Evolutionary conservation across 2,329 filamentous ascomycete genomes (phyloP).

Genomic region (Colletotrichum aenigma): DNA sequence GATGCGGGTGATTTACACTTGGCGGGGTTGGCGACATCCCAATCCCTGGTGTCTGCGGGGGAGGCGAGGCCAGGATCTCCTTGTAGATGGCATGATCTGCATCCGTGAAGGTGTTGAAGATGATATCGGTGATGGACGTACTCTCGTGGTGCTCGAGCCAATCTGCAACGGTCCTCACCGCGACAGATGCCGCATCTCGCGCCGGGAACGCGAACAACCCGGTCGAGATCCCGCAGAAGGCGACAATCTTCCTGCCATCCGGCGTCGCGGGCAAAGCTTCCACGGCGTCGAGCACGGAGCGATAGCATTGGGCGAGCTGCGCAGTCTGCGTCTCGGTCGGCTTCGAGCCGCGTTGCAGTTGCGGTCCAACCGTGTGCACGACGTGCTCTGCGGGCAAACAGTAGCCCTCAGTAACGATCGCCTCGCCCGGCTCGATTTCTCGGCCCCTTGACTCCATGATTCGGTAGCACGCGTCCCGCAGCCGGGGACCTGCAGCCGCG

Average conservation of each 20-base stretch:
- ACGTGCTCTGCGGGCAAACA: constrained; percentile 30
- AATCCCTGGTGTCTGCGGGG: not conserved
- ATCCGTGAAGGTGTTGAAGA: constrained; percentile 36
- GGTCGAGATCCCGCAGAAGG: constrained; percentile 37
- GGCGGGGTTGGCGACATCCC: not conserved
- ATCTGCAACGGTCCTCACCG: constrained; percentile 23
- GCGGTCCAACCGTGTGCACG: constrained; percentile 38
- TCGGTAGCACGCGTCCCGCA: constrained; percentile 32
- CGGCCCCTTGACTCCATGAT: constrained; percentile 26
- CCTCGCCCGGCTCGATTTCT: constrained; percentile 29
- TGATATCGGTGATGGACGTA: constrained; percentile 30
- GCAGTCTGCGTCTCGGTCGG: constrained; percentile 22
- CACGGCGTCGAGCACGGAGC: constrained; percentile 29
- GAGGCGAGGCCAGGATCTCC: constrained; percentile 2
- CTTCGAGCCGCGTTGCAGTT: constrained; percentile 25
- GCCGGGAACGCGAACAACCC: constrained; percentile 37
- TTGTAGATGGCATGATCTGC: constrained; percentile 23
- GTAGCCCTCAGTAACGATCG: constrained; percentile 30
- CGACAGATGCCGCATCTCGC: constrained; percentile 29
- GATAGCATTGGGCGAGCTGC: constrained; percentile 32
- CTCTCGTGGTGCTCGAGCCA: constrained; percentile 29
- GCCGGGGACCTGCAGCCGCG: constrained; percentile 30
- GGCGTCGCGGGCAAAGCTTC: constrained; percentile 27
- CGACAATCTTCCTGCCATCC: constrained; percentile 29
- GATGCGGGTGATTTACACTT: not conserved